Percentiles rank a stretch among this genome's conserved stretches.
phyloP scores from a whole-genome alignment of 75 land plant genomes.

The Sequoiadendron giganteum region DNA sequence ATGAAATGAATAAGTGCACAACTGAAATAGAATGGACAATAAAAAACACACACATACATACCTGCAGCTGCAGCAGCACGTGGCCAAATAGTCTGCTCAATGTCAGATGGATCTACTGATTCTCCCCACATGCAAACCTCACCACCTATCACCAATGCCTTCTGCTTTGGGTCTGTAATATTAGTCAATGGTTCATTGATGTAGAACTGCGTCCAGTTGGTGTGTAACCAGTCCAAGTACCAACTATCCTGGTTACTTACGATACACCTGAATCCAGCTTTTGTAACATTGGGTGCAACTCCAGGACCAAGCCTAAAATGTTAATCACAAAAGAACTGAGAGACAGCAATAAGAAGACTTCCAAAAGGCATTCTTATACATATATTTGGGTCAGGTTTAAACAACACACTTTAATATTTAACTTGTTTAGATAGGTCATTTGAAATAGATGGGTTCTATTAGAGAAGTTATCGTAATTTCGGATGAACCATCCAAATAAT shows the following conservation, averaged over 20 bases:
- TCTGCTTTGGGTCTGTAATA: slow-evolving; percentile 48
- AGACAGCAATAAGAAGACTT: background rate
- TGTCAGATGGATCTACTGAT: slow-evolving; percentile 67
- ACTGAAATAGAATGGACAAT: background rate
- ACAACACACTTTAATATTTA: too few relatives aligned
- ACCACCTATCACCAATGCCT: slow-evolving; percentile 74
- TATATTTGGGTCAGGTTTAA: too few relatives aligned
- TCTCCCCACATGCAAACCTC: slow-evolving; percentile 99
- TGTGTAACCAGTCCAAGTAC: slow-evolving; percentile 84
- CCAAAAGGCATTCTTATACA: background rate
- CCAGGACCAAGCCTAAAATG: slow-evolving; percentile 55
- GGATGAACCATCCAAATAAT: too few relatives aligned
- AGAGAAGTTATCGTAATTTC: too few relatives aligned
- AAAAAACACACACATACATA: slow-evolving; percentile 7
- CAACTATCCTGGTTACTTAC: slow-evolving; percentile 83
- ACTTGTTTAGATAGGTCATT: too few relatives aligned
- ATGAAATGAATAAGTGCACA: background rate
- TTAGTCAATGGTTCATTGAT: slow-evolving; percentile 66
- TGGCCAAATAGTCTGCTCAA: slow-evolving; percentile 92
- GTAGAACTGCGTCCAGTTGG: slow-evolving; percentile 73
- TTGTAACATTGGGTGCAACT: slow-evolving; percentile 58
- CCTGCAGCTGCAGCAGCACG: slow-evolving; percentile 97
- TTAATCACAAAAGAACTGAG: background rate
- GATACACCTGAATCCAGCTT: slow-evolving; percentile 73
- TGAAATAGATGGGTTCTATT: too few relatives aligned